Conservation (phyloP, 2,329 filamentous ascomycete species). For the Sordariomycetes sp. region DNA sequence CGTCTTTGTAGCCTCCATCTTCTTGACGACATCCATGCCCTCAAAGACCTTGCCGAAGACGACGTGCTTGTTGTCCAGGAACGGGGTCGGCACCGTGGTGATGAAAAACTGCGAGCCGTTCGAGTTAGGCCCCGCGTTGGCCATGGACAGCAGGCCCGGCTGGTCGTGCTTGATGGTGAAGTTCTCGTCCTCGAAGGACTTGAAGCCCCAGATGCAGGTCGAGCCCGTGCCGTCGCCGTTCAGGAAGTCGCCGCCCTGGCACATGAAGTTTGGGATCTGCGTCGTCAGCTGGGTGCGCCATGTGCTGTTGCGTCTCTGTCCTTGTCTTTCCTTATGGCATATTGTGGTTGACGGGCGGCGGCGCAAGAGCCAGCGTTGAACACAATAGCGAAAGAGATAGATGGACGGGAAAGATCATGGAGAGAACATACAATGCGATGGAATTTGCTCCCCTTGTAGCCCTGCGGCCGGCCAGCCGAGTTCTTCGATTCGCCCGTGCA, state of each 20-base stretch:
- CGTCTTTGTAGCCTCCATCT: constrained; percentile 87
- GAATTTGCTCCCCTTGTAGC: constrained; percentile 92
- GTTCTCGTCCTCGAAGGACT: constrained; percentile 84
- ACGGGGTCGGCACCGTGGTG: constrained; percentile 78
- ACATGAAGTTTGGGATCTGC: constrained; percentile 94
- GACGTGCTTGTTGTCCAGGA: constrained; percentile 87
- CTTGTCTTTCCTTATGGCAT: no score
- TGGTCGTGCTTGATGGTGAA: constrained; percentile 71
- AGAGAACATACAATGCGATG: constrained; percentile 71
- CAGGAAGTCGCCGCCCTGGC: constrained; percentile 92
- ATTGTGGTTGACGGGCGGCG: no score
- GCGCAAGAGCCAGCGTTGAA: no score
- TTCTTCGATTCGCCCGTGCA: constrained; percentile 91
- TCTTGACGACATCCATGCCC: constrained; percentile 82
- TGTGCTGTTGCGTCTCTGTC: no score
- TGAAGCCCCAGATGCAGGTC: constrained; percentile 77
- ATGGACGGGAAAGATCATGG: constrained; percentile 1
- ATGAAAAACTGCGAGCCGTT: constrained; percentile 98
- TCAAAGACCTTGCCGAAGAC: constrained; percentile 88
- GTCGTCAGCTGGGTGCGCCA: not conserved
- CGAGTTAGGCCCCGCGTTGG: constrained; percentile 83
- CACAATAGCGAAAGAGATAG: not conserved
- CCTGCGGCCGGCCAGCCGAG: constrained; percentile 66
- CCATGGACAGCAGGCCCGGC: constrained; percentile 84
- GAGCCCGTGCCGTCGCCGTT: constrained; percentile 89